Percentiles rank a stretch among this genome's conserved stretches.
Evolutionary conservation across 116 monocot species (phyloP).

Genomic region (Iris pallida): DNA sequence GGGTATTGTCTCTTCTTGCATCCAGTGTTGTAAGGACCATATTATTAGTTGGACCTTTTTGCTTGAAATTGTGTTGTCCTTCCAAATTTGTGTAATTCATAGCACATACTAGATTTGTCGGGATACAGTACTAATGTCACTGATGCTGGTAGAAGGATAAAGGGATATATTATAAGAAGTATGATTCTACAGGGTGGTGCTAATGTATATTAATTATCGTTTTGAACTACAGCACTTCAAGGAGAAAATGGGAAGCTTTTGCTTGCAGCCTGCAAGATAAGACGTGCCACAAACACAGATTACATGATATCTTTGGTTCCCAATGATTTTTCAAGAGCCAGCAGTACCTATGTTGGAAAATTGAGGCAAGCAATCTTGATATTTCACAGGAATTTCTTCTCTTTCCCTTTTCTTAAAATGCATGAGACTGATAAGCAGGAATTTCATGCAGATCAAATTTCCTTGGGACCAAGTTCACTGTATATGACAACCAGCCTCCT

Average conservation of each 20-base stretch:
- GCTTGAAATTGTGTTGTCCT: no score
- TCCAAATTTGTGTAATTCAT: no score
- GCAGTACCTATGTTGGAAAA: conserved; percentile 48
- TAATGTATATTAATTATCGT: no score
- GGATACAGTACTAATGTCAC: no score
- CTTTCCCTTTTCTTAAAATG: background rate
- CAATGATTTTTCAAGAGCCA: conserved; percentile 49
- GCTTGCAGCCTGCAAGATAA: conserved; percentile 42
- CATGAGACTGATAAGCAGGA: background rate
- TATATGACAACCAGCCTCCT: conserved; percentile 50
- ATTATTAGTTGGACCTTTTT: no score
- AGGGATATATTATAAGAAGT: no score
- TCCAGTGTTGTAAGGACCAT: no score
- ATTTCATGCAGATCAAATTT: conserved; percentile 41
- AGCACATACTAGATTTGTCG: no score
- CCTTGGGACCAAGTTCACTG: conserved; percentile 47
- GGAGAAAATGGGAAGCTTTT: conserved; percentile 51
- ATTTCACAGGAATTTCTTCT: background rate
- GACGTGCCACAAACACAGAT: conserved; percentile 36
- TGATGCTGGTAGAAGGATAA: no score
- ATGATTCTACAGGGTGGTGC: no score
- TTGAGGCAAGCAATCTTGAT: conserved; percentile 22
- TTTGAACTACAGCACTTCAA: conserved; percentile 28
- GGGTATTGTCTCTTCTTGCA: no score
- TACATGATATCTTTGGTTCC: conserved; percentile 47